Evolutionary conservation across 495 filamentous ascomycete genomes (phyloP), one percentile per base, ranked within the genome.

Genomic region (Jackrogersella minutella): DNA sequence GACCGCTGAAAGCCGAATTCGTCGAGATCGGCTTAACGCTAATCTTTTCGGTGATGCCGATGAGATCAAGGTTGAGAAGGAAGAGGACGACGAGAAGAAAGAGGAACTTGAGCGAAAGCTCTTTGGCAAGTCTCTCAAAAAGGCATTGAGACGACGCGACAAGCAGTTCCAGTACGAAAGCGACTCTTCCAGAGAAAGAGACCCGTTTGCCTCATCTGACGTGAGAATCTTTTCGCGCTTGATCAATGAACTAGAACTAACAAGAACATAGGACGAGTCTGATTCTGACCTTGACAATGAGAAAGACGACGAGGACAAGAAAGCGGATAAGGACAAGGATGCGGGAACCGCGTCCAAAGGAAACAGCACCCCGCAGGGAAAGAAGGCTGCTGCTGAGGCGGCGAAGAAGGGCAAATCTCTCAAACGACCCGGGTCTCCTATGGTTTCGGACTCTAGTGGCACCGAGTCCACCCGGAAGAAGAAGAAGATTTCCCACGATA

Each of bases 391-490:
- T 17, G 68, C 71, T 24, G 78, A 83, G 37, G 71, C 78, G 44
- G 69, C 81, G n/a, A 91, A 90, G 79, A 91, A 92, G 78, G 68
- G 79, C 69, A 87, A 85, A 49, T 82, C 82, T 46, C 86, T 93
- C 44, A 98, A 97, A 78, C 88, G 95, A 14, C 81, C 89, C 17
- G 93, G 94, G 26, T 97, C 94, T 26, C 92, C 93, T 5, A 88
- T 91, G 67, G 82, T 88, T 16, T 97, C 95, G 10, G 84, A 97
- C 71, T 90, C 91, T 14, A 96, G 92, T 78, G 96, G 93, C 47
- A 93, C 90, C 62, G 95, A 99, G 72, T 90, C 90, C 1, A 85
- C 87, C 19, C 91, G 91, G 39, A 96, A 97, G 81, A 97, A 96
- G 84, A 81, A 85, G 36, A 96, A 95, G 79, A 91, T 88, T 73